Evolutionary conservation across 495 filamentous ascomycete genomes (phyloP).

Genomic region (Staphylotrichum longicolle): DNA sequence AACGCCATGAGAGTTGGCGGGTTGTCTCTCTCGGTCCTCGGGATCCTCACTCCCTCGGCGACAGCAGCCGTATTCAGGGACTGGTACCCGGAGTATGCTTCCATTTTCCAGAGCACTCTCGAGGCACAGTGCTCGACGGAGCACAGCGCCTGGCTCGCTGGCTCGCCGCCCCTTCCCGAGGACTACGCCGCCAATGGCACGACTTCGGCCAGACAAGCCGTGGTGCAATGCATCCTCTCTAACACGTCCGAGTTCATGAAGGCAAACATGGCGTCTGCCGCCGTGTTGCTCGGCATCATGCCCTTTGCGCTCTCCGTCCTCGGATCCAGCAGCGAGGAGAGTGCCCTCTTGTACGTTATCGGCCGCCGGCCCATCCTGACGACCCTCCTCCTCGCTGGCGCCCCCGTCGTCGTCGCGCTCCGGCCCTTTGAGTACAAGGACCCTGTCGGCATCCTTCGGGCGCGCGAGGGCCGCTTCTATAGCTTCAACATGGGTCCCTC

Average conservation of each 20-base stretch:
- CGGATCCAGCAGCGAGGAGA: conserved; percentile 26
- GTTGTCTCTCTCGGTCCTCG: not conserved
- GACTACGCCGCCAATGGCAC: conserved; percentile 7
- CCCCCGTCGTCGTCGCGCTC: conserved; percentile 23
- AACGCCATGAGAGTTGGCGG: not conserved
- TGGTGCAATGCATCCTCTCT: conserved; percentile 31
- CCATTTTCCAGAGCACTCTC: not conserved
- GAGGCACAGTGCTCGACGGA: conserved; percentile 2
- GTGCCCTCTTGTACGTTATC: conserved; percentile 20
- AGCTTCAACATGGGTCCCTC: conserved; percentile 6
- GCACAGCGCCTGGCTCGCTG: not conserved
- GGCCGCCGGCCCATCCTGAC: conserved; percentile 28
- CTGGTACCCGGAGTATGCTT: conserved; percentile 6
- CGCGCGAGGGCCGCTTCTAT: conserved; percentile 12
- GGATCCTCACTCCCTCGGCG: not conserved
- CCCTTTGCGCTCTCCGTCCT: conserved; percentile 30
- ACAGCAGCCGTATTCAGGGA: not conserved
- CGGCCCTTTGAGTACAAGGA: conserved; percentile 28
- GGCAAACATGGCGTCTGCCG: conserved; percentile 27
- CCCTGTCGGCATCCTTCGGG: conserved; percentile 15
- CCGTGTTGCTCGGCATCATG: conserved; percentile 33
- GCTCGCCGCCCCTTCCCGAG: not conserved
- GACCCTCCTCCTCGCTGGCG: conserved; percentile 22
- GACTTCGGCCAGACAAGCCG: conserved; percentile 3
- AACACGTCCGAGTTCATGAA: conserved; percentile 31